Evolutionary conservation across 371 early-diverging fungal genomes (phyloP), one percentile per base, ranked within the genome.

Genomic region (Mycotypha africana): DNA sequence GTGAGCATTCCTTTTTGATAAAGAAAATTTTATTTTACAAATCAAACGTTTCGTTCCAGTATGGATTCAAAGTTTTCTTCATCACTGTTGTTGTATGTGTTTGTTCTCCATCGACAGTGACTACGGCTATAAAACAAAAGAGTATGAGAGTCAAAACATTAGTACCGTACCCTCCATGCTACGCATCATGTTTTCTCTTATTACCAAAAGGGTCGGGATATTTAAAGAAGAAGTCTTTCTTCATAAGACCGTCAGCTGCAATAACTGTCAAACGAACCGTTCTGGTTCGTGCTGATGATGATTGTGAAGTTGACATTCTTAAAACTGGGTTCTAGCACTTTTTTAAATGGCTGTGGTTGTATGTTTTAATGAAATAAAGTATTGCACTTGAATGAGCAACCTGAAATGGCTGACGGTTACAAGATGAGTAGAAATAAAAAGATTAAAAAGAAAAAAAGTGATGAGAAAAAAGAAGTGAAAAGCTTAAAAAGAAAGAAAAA

Each of bases 21-120:
- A n/a, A n/a, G n/a, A n/a, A n/a, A n/a, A 53, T 70, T 76, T 26
- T 7, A 22, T 57, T 66, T 58, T 75, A 82, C 84, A 85, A 58
- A 57, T 79, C 73, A 64, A 81, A 84, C 47, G 74, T 85, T 67
- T 85, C 84, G 54, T 87, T 89, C 89, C 90, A 91, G 53, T 86
- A 85, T 16, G 89, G 91, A 59, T 86, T 85, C 38, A 88, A 56
- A 1, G 89, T 87, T 56, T 81, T 82, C 60, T 82, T 86, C 62
- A 85, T 78, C 17, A 84, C 88, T 11, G 80, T 72, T 9, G 92
- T 88, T n/a, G 91, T 85, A 37, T 89, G 84, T 4, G 88, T 93
- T 60, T 89, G 88, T 53, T 85, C 88, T n/a, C 88, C 87, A 61
- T 91, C 92, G 4, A 93, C 91, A 7, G 95, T 94, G 14, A 95